phyloP scores from a whole-genome alignment of 768 basidiomycete genomes.

The Hericium erinaceus region DNA sequence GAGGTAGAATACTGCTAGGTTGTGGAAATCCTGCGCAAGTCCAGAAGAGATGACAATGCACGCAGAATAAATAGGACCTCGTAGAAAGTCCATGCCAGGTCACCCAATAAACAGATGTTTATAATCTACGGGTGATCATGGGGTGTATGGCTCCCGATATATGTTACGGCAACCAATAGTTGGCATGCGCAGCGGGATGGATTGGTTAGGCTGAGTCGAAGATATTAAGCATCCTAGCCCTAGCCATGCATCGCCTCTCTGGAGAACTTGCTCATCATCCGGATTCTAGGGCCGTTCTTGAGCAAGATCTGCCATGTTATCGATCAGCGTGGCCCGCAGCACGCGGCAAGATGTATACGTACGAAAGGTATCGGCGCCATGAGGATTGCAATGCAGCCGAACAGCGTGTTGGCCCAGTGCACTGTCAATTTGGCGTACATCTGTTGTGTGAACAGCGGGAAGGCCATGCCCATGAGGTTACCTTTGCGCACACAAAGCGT shows the following conservation, averaged over 20 bases:
- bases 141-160: too few relatives aligned
- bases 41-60: too few relatives aligned
- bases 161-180: too few relatives aligned
- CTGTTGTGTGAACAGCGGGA: conserved; percentile 40
- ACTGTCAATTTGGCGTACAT: conserved; percentile 40
- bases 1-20: too few relatives aligned
- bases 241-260: not conserved
- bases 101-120: too few relatives aligned
- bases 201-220: too few relatives aligned
- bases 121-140: too few relatives aligned
- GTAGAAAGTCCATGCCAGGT: too few relatives aligned
- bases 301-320: conserved; percentile 1
- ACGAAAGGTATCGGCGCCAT: conserved; percentile 39
- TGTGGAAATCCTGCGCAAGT: too few relatives aligned
- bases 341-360: conserved; percentile 6
- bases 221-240: too few relatives aligned
- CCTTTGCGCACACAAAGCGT: conserved; percentile 16
- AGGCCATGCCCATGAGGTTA: conserved; percentile 31
- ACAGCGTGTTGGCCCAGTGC: conserved; percentile 39
- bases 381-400: conserved; percentile 30
- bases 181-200: too few relatives aligned
- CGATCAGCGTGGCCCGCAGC: not conserved
- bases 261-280: conserved; percentile 5
- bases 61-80: too few relatives aligned
- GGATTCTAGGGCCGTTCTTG: conserved; percentile 4